A percentile compares a stretch with the other conserved stretches of the same genome.
Conservation (phyloP, 2,329 filamentous ascomycete genomes). For the Cytospora schulzeri region DNA sequence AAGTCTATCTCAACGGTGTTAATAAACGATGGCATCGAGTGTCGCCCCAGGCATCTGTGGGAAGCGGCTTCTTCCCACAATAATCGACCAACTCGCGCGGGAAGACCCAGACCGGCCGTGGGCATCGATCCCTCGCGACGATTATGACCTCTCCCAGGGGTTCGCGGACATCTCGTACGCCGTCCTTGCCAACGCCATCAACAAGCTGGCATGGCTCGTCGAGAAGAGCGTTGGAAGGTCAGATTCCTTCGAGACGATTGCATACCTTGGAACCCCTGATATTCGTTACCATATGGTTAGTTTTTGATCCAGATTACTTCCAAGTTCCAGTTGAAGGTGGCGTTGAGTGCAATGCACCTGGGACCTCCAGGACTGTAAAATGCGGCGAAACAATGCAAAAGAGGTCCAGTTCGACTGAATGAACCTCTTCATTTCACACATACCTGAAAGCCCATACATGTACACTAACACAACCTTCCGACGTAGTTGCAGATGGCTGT, state of each 20-base stretch:
- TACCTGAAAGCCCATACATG: too few relatives aligned
- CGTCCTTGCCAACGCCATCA: conserved; percentile 29
- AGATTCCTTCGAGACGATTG: conserved; percentile 25
- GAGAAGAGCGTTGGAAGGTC: conserved; percentile 25
- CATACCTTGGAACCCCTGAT: conserved; percentile 29
- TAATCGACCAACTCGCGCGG: conserved; percentile 28
- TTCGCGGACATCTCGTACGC: conserved; percentile 30
- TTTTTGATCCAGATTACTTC: not conserved
- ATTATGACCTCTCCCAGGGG: conserved; percentile 29
- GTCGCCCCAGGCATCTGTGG: conserved; percentile 14
- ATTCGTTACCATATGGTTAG: conserved; percentile 29
- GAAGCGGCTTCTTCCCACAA: conserved; percentile 25
- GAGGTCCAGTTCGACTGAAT: not conserved
- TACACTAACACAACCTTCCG: not conserved
- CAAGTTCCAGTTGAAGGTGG: not conserved
- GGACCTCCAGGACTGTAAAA: too few relatives aligned
- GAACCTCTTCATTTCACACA: too few relatives aligned
- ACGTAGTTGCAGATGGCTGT: conserved; percentile 29
- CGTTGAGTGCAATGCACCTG: not conserved
- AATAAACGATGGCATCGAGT: not conserved
- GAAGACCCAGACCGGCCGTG: conserved; percentile 27
- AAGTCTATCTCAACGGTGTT: not conserved
- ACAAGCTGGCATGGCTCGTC: conserved; percentile 30
- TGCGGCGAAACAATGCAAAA: not conserved
- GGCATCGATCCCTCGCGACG: conserved; percentile 30